Evolutionary conservation across 1,284 basidiomycete species (phyloP), one percentile per base, ranked within the genome.

Genomic region (Limonomyces culmigenus): DNA sequence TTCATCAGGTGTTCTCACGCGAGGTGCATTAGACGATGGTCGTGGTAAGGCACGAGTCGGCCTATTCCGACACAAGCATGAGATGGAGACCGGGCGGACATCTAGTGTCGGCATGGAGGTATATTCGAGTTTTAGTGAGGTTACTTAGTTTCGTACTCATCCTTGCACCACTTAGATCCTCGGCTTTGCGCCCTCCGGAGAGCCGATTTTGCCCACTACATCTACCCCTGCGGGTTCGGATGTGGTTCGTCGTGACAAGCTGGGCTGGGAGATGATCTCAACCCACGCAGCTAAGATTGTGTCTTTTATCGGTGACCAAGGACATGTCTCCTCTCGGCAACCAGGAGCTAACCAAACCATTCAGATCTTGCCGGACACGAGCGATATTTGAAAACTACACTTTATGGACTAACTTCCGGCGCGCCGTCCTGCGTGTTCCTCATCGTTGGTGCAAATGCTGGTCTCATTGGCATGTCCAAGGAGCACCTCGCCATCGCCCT

Each of bases 211-310:
- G 15, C 86, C 87, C 1, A 63, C 55, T 38, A 70, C 62, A 4
- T 53, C 63, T 0, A 57, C n/a, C n/a, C n/a, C n/a, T n/a, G n/a
- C n/a, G n/a, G n/a, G n/a, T n/a, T n/a, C n/a, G n/a, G n/a, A n/a
- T n/a, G n/a, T n/a, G n/a, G n/a, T n/a, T n/a, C 72, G 84, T 38
- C 68, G 76, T 21, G 87, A 95, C 59, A 91, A 87, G 56, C 62
- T 93, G 40, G 75, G 76, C 6, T 98, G 93, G 93, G 91, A 97
- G 46, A 83, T 93, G 48, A 95, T 98, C n/a, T 91, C 89, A 37
- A 61, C 75, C 33, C 73, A 81, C 46, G 78, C 87, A 0, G 78
- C 88, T 31, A 98, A 97, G 57, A 88, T 98, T 5, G 74, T 97
- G 33, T 89, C 86, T 17, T 97, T 97, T 53, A 95, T 87, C 45